Percentiles rank a stretch among this genome's conserved stretches.
Conservation (phyloP, 73 alveolate genomes). For the Uronychia binucleata region DNA sequence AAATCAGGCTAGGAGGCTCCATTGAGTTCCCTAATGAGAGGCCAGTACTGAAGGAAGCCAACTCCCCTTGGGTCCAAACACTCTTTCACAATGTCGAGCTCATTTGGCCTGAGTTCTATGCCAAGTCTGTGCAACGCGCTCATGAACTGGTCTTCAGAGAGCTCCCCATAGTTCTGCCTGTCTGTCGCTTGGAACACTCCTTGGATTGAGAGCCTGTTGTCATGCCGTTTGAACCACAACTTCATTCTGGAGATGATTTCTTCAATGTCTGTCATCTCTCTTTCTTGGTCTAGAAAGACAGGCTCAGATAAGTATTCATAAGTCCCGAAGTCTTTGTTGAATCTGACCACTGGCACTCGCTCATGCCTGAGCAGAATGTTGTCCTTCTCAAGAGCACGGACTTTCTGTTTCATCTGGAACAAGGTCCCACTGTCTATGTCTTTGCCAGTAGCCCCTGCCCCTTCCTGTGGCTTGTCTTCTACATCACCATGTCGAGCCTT, state of each 20-base stretch:
- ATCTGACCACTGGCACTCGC: constrained; percentile 49
- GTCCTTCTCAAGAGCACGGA: constrained; percentile 6
- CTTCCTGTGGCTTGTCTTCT: background rate
- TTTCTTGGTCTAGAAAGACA: constrained; percentile 2
- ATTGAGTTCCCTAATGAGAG: constrained; percentile 12
- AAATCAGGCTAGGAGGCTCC: constrained; percentile 44
- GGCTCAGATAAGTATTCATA: constrained; percentile 67
- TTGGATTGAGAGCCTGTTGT: constrained; percentile 24
- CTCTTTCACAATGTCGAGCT: background rate
- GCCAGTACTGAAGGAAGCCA: constrained; percentile 1
- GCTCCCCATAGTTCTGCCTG: constrained; percentile 44
- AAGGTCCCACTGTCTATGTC: background rate
- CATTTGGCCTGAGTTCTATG: constrained; percentile 11
- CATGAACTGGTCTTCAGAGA: background rate
- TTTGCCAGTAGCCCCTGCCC: background rate
- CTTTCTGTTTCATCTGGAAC: background rate
- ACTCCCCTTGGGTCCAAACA: constrained; percentile 7
- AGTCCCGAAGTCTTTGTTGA: constrained; percentile 47
- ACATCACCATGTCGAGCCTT: background rate
- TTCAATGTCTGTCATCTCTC: constrained; percentile 26
- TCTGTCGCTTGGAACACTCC: constrained; percentile 44
- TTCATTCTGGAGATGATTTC: constrained; percentile 35
- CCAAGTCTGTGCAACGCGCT: constrained; percentile 11
- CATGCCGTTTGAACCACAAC: constrained; percentile 37
- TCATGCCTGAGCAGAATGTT: constrained; percentile 22